Percentiles rank a stretch among this genome's conserved stretches.
Conservation (phyloP, 1,284 basidiomycete species). For the Amylostereum areolatum region DNA sequence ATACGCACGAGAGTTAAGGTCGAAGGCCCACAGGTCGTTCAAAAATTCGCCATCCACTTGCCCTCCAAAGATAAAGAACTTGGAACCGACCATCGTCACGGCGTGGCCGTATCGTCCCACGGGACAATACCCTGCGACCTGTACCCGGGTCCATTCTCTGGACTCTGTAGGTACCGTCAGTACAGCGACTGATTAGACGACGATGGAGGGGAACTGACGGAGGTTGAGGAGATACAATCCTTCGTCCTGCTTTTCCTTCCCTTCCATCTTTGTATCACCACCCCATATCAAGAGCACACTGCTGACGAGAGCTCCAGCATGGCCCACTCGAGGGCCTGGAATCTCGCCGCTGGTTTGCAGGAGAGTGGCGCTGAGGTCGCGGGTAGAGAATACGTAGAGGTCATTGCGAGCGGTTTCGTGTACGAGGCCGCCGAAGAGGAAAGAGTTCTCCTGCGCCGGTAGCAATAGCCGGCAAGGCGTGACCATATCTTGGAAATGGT, state of each 20-base stretch:
- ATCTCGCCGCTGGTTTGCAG: slow-evolving; percentile 88
- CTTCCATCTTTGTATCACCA: slow-evolving; percentile 85
- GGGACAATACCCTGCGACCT: slow-evolving; percentile 71
- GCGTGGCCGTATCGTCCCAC: slow-evolving; percentile 95
- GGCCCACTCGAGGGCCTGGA: slow-evolving; percentile 89
- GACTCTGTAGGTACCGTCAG: slow-evolving; percentile 45
- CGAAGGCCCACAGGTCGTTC: slow-evolving; percentile 96
- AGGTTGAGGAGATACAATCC: slow-evolving; percentile 94
- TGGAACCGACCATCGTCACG: slow-evolving; percentile 87
- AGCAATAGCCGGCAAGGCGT: slow-evolving; percentile 86
- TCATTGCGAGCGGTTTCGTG: slow-evolving; percentile 91
- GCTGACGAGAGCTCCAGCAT: slow-evolving; percentile 93
- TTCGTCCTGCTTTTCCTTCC: slow-evolving; percentile 85
- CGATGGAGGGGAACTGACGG: slow-evolving; percentile 43
- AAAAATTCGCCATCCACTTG: slow-evolving; percentile 96
- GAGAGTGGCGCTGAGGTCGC: slow-evolving; percentile 72
- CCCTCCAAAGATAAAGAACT: slow-evolving; percentile 94
- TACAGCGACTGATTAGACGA: background rate
- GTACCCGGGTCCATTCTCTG: slow-evolving; percentile 91
- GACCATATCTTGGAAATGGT: slow-evolving; percentile 97
- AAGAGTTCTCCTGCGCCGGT: slow-evolving; percentile 86
- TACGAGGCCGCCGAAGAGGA: slow-evolving; percentile 96
- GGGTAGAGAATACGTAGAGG: slow-evolving; percentile 84
- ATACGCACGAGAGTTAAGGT: slow-evolving; percentile 84
- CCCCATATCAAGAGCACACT: slow-evolving; percentile 98